phyloP scores from a whole-genome alignment of 345 rosid species.

The Dipteronia sinensis region DNA sequence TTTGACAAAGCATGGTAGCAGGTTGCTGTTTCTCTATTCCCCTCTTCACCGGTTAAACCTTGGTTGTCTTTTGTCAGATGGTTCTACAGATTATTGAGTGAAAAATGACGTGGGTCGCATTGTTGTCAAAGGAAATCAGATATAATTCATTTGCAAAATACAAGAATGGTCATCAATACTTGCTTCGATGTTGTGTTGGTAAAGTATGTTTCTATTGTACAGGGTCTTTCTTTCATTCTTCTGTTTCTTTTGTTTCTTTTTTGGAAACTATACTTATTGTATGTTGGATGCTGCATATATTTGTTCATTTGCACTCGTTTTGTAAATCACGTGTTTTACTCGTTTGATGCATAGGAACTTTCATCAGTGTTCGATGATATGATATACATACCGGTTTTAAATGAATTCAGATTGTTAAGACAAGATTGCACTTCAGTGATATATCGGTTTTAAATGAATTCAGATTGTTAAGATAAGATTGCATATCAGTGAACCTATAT shows the following conservation, averaged over 20 bases:
- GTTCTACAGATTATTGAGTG: neutral
- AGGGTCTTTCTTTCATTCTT: constrained; percentile 1
- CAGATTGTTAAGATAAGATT: neutral
- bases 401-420: neutral
- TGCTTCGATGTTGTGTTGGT: constrained; percentile 20
- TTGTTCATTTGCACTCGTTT: neutral
- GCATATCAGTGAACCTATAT: neutral
- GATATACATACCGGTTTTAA: constrained; percentile 5
- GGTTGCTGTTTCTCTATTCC: constrained; percentile 1
- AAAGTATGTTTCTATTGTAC: constrained; percentile 22
- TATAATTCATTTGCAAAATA: neutral
- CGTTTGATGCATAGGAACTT: constrained; percentile 4
- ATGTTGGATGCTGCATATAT: constrained; percentile 21
- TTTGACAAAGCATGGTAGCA: neutral
- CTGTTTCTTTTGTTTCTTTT: neutral
- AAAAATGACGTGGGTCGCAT: neutral
- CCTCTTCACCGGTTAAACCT: constrained; percentile 16
- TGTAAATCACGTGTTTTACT: constrained; percentile 19
- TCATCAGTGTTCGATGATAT: constrained; percentile 8
- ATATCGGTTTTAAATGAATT: neutral
- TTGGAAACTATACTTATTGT: neutral
- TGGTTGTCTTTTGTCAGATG: neutral
- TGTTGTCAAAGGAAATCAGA: constrained; percentile 15
- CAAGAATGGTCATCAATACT: constrained; percentile 1
- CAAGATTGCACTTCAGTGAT: too few species aligned